phyloP scores from a whole-genome alignment of 345 rosid species.

The Citrus sp. region DNA sequence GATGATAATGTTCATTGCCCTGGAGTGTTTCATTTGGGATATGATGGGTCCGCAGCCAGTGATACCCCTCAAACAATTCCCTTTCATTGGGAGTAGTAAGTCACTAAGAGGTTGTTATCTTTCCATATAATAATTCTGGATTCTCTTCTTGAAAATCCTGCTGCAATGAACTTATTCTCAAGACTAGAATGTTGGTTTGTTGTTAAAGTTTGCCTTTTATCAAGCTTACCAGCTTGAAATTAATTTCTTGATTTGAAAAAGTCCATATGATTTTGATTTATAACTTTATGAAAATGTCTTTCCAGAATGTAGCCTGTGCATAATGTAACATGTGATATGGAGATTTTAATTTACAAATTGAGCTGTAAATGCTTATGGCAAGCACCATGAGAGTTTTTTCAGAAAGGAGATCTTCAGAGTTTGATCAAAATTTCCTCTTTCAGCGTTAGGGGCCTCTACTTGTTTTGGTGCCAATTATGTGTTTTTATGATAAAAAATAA shows the following conservation, averaged over 20 bases:
- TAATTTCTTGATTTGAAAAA: neutral
- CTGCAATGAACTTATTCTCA: neutral
- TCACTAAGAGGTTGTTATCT: neutral
- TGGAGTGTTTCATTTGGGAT: slow-evolving; percentile 37
- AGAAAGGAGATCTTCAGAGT: neutral
- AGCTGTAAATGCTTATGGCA: neutral
- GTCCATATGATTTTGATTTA: neutral
- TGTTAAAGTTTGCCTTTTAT: neutral
- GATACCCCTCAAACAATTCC: slow-evolving; percentile 54
- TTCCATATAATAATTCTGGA: slow-evolving; percentile 7
- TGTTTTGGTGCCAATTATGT: too few species aligned
- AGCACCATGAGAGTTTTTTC: neutral
- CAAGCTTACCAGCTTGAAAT: neutral
- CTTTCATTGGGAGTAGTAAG: slow-evolving; percentile 56
- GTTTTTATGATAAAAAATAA: too few species aligned
- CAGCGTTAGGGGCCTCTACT: too few species aligned
- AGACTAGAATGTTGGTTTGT: neutral
- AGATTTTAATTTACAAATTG: neutral
- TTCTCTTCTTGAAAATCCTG: slow-evolving; percentile 1
- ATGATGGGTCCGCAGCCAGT: slow-evolving; percentile 36
- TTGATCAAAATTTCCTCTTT: neutral
- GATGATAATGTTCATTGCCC: slow-evolving; percentile 26
- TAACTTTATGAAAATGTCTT: neutral
- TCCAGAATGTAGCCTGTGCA: neutral
- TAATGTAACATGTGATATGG: neutral